These are phyloP conservation scores for Coprinopsis sp. DNA, from an alignment of 768 basidiomycete genomes.

Conservation along the genomic window DNA sequence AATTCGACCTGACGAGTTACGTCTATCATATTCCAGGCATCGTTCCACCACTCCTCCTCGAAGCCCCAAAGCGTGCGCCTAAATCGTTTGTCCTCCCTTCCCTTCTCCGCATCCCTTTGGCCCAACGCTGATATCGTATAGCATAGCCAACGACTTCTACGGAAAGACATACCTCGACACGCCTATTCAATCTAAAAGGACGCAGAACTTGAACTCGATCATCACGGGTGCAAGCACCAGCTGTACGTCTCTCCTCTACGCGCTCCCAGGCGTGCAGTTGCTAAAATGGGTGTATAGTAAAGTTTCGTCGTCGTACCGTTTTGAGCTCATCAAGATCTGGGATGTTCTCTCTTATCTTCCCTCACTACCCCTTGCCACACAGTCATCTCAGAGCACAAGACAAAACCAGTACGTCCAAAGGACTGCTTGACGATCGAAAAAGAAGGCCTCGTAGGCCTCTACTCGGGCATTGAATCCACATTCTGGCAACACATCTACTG, in stretches of 20 bases:
- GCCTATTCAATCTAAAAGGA: slow-evolving; percentile 79
- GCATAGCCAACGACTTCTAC: slow-evolving; percentile 92
- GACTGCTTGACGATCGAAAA: slow-evolving; percentile 79
- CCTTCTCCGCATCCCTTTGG: too few relatives aligned
- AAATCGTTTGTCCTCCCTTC: slow-evolving; percentile 63
- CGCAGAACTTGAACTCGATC: slow-evolving; percentile 78
- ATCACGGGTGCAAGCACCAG: slow-evolving; percentile 92
- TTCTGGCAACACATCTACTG: slow-evolving; percentile 96
- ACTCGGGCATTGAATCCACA: slow-evolving; percentile 94
- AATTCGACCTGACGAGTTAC: neutral
- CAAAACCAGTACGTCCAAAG: slow-evolving; percentile 83
- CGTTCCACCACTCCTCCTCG: slow-evolving; percentile 88
- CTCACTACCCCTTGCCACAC: slow-evolving; percentile 3
- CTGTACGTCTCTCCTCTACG: slow-evolving; percentile 31
- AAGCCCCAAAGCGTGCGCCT: slow-evolving; percentile 97
- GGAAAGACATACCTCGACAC: slow-evolving; percentile 67
- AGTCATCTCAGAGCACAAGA: slow-evolving; percentile 68
- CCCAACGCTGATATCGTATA: slow-evolving; percentile 7
- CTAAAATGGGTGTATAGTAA: slow-evolving; percentile 44
- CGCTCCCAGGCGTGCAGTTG: neutral
- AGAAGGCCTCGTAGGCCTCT: slow-evolving; percentile 81
- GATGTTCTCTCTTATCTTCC: slow-evolving; percentile 17
- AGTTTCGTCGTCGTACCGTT: slow-evolving; percentile 93
- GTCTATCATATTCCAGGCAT: slow-evolving; percentile 52
- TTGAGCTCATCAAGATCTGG: slow-evolving; percentile 93